A percentile compares a stretch with the other conserved stretches of the same genome.
Evolutionary conservation across 75 land plant species (phyloP).

Genomic region (Adiantum capillusveneris): DNA sequence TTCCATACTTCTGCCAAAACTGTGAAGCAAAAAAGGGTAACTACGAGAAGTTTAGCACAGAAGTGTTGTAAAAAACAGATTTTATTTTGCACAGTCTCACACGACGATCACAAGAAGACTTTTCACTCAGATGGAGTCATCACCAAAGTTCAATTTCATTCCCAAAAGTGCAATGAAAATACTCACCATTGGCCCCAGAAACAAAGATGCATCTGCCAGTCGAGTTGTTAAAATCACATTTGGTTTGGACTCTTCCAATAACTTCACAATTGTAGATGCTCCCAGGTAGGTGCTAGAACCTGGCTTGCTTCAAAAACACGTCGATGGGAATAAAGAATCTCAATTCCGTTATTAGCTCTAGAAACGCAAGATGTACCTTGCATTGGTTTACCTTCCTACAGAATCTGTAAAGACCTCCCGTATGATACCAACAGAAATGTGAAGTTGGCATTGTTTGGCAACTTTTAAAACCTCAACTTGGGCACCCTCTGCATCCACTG

Average conservation of each 20-base stretch:
- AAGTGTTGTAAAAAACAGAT: too few relatives aligned
- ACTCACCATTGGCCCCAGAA: slow-evolving; percentile 88
- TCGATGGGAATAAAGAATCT: neutral
- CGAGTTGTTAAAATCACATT: slow-evolving; percentile 74
- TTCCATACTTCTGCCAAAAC: too few relatives aligned
- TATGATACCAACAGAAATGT: slow-evolving; percentile 60
- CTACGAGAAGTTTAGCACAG: too few relatives aligned
- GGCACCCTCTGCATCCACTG: slow-evolving; percentile 66
- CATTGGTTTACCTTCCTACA: slow-evolving; percentile 8
- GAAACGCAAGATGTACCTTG: neutral
- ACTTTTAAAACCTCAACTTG: slow-evolving; percentile 63
- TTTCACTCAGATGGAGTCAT: too few relatives aligned
- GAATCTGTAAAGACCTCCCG: slow-evolving; percentile 33
- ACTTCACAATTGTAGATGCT: slow-evolving; percentile 76
- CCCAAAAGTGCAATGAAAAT: too few relatives aligned
- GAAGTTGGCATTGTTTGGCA: slow-evolving; percentile 45
- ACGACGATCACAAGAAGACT: too few relatives aligned
- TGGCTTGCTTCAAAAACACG: slow-evolving; percentile 20
- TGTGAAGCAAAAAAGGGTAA: too few relatives aligned
- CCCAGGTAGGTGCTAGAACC: slow-evolving; percentile 79
- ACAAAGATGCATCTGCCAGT: slow-evolving; percentile 87
- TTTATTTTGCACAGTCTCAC: too few relatives aligned
- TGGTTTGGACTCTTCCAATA: slow-evolving; percentile 61
- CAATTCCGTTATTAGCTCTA: too few relatives aligned
- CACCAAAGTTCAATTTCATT: too few relatives aligned